Conservation (phyloP, 148 eudicot species). For the Dianthus caryophyllus region DNA sequence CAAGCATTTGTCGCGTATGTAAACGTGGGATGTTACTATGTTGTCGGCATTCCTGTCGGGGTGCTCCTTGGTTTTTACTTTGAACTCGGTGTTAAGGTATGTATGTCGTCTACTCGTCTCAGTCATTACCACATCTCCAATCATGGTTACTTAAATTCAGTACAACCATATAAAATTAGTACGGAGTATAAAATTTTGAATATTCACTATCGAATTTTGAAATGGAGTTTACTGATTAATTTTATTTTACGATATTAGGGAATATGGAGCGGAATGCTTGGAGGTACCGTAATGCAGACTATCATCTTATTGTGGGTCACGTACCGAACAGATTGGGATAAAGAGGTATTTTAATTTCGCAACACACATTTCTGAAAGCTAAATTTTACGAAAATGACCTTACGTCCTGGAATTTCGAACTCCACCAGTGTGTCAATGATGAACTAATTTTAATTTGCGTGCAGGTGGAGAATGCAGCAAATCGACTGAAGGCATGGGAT, state of each 20-base stretch:
- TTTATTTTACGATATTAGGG: conserved; percentile 34
- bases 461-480: conserved; percentile 42
- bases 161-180: too few species aligned
- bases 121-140: too few species aligned
- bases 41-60: conserved; percentile 43
- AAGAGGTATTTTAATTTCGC: conserved; percentile 37
- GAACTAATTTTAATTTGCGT: not conserved
- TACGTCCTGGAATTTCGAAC: too few species aligned
- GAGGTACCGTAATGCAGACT: conserved; percentile 78
- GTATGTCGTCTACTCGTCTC: not conserved
- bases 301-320: conserved; percentile 41
- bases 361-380: not conserved
- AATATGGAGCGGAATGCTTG: conserved; percentile 87
- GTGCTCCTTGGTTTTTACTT: conserved; percentile 46
- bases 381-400: too few species aligned
- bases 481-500: conserved; percentile 33
- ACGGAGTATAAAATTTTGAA: too few species aligned
- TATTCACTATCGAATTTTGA: too few species aligned
- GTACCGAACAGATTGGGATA: conserved; percentile 33
- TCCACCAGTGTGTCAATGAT: too few species aligned
- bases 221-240: not conserved
- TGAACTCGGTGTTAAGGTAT: conserved; percentile 53
- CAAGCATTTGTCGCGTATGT: conserved; percentile 60
- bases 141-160: too few species aligned
- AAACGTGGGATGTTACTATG: conserved; percentile 48